These are phyloP conservation scores for Phytopythium ostracodes DNA, from an alignment of 352 stramenopile genomes.

Conservation along the genomic window DNA sequence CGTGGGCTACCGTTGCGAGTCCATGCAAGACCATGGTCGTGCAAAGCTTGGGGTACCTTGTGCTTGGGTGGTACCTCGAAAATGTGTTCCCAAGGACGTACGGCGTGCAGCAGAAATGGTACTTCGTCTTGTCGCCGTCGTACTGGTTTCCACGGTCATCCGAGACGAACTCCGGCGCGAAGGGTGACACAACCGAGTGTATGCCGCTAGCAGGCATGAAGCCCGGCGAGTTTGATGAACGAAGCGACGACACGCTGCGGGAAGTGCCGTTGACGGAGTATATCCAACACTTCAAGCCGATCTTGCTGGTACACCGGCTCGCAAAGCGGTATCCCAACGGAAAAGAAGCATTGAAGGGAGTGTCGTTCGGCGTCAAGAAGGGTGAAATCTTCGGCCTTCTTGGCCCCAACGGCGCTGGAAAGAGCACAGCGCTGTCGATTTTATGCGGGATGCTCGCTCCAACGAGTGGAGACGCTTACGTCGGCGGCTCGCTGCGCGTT, in stretches of 20 bases:
- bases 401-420: slow-evolving; percentile 92
- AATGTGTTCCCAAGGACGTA: slow-evolving; percentile 91
- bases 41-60: slow-evolving; percentile 83
- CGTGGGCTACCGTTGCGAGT: slow-evolving; percentile 36
- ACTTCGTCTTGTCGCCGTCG: slow-evolving; percentile 86
- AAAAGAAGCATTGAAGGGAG: slow-evolving; percentile 72
- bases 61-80: slow-evolving; percentile 93
- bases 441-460: slow-evolving; percentile 90
- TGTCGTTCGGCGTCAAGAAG: slow-evolving; percentile 85
- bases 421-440: slow-evolving; percentile 97
- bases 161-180: neutral
- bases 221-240: slow-evolving; percentile 18
- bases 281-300: slow-evolving; percentile 47
- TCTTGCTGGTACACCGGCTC: slow-evolving; percentile 50
- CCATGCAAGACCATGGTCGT: slow-evolving; percentile 64
- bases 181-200: slow-evolving; percentile 21
- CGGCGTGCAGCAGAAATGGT: slow-evolving; percentile 89
- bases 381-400: slow-evolving; percentile 93
- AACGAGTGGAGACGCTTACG: slow-evolving; percentile 62
- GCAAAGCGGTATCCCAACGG: slow-evolving; percentile 73
- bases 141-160: slow-evolving; percentile 67
- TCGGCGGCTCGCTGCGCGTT: slow-evolving; percentile 50
- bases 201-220: slow-evolving; percentile 22
- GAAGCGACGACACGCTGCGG: slow-evolving; percentile 55
- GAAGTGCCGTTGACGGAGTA: slow-evolving; percentile 58